phyloP scores from a whole-genome alignment of 441 rosid species.

The Sinapis alba region DNA sequence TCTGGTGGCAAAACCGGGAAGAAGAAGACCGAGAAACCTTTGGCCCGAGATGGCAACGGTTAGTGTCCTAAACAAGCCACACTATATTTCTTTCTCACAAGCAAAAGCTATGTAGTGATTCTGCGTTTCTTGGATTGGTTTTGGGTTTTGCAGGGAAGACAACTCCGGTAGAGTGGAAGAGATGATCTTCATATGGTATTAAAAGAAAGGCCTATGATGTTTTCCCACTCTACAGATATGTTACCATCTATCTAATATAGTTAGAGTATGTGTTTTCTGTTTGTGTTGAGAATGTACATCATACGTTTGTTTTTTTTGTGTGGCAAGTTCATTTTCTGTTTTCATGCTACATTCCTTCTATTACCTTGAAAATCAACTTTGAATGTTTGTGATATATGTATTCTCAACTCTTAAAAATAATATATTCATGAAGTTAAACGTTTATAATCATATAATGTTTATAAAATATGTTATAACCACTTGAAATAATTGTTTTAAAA shows the following conservation, averaged over 20 bases:
- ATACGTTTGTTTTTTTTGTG: constrained; percentile 1
- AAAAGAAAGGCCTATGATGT: not conserved
- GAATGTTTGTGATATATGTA: not conserved
- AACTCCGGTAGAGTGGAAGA: constrained; percentile 75
- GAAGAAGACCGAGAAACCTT: constrained; percentile 59
- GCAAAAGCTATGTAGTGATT: not conserved
- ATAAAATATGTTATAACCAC: not conserved
- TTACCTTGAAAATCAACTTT: constrained; percentile 7
- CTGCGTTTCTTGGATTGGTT: constrained; percentile 7
- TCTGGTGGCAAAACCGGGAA: constrained; percentile 60
- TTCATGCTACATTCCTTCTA: constrained; percentile 13
- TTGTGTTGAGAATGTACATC: constrained; percentile 33
- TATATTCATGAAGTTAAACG: not conserved
- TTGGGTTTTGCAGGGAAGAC: constrained; percentile 64
- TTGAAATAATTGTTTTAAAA: not conserved
- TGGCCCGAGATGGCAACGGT: constrained; percentile 71
- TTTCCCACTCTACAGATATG: constrained; percentile 5
- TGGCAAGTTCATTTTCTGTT: not conserved
- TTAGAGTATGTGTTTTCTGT: constrained; percentile 9
- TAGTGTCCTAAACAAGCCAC: constrained; percentile 26
- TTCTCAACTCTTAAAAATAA: not conserved
- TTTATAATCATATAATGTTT: not conserved
- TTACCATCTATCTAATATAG: constrained; percentile 21
- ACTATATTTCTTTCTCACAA: not conserved
- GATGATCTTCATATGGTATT: constrained; percentile 45